Percentiles rank a stretch among this genome's conserved stretches.
These are phyloP conservation scores for Leptographium wingfieldii DNA, from an alignment of 2,329 filamentous ascomycete species.

Conservation along the genomic window DNA sequence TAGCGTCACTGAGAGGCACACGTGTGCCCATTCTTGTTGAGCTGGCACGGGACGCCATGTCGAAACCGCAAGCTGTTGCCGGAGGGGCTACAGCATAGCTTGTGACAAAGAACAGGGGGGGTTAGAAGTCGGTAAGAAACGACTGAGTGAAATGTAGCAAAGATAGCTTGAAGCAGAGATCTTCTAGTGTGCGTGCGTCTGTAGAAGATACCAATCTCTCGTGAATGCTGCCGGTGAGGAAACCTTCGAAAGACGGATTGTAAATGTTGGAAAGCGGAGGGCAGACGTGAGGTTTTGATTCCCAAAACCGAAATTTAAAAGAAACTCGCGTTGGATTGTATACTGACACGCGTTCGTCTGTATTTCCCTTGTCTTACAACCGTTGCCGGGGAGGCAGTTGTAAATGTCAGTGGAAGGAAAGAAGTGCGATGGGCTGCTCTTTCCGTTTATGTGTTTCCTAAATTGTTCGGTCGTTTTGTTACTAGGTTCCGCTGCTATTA, in stretches of 20 bases:
- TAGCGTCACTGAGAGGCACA: conserved; percentile 19
- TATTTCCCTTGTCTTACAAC: background rate
- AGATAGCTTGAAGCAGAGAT: background rate
- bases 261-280: background rate
- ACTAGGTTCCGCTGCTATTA: background rate
- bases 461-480: background rate
- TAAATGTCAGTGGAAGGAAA: background rate
- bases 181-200: background rate
- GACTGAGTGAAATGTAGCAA: background rate
- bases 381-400: conserved; percentile 2
- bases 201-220: background rate
- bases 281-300: background rate
- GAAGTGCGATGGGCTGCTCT: background rate
- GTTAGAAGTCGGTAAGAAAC: background rate
- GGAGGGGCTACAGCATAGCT: conserved; percentile 5
- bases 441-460: conserved; percentile 2
- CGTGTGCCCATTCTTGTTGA: conserved; percentile 11
- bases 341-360: background rate
- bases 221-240: background rate
- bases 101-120: background rate
- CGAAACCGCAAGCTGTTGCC: background rate
- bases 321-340: background rate
- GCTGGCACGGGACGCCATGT: conserved; percentile 15
- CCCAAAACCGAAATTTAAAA: background rate
- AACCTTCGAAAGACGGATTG: background rate